phyloP scores from a whole-genome alignment of 2,329 filamentous ascomycete genomes.

The Penicillium sp. region DNA sequence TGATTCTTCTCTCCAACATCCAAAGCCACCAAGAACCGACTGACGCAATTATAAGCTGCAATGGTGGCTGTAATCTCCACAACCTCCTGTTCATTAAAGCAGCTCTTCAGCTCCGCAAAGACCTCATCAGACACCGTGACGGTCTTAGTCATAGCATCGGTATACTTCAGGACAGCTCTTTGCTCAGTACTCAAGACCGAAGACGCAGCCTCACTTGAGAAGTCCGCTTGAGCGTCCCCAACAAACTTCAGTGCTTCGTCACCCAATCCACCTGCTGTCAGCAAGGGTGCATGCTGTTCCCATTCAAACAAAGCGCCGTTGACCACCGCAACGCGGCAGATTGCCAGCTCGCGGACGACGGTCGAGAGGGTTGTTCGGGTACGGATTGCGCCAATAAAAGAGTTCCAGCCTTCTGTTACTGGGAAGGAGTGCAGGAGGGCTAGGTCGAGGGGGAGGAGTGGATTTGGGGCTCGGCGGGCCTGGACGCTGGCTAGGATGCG shows the following conservation, averaged over 20 bases:
- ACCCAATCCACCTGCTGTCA: slow-evolving; percentile 59
- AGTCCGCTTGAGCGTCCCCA: slow-evolving; percentile 33
- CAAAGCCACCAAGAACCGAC: slow-evolving; percentile 76
- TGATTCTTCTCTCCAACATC: slow-evolving; percentile 57
- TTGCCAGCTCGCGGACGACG: slow-evolving; percentile 69
- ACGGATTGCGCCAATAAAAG: slow-evolving; percentile 57
- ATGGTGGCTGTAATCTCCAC: slow-evolving; percentile 80
- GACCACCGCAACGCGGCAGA: slow-evolving; percentile 75
- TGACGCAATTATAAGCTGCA: slow-evolving; percentile 81
- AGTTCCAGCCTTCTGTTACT: slow-evolving; percentile 59
- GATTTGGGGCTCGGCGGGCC: slow-evolving; percentile 51
- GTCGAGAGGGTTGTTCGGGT: slow-evolving; percentile 52
- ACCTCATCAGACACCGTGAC: slow-evolving; percentile 68
- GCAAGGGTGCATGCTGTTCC: slow-evolving; percentile 73
- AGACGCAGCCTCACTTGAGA: slow-evolving; percentile 25
- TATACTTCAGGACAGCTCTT: slow-evolving; percentile 68
- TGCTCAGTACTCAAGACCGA: slow-evolving; percentile 57
- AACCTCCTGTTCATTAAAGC: slow-evolving; percentile 69
- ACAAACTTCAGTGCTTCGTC: slow-evolving; percentile 43
- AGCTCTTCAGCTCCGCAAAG: slow-evolving; percentile 61
- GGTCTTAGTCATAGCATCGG: slow-evolving; percentile 79
- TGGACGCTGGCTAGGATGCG: slow-evolving; percentile 53
- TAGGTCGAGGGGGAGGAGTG: slow-evolving; percentile 54
- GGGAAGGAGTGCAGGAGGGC: slow-evolving; percentile 56
- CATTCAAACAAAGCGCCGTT: slow-evolving; percentile 86